Percentiles rank a stretch among this genome's conserved stretches.
These are phyloP conservation scores for Conringia planisiliqua DNA, from an alignment of 345 rosid genomes.

Conservation along the genomic window DNA sequence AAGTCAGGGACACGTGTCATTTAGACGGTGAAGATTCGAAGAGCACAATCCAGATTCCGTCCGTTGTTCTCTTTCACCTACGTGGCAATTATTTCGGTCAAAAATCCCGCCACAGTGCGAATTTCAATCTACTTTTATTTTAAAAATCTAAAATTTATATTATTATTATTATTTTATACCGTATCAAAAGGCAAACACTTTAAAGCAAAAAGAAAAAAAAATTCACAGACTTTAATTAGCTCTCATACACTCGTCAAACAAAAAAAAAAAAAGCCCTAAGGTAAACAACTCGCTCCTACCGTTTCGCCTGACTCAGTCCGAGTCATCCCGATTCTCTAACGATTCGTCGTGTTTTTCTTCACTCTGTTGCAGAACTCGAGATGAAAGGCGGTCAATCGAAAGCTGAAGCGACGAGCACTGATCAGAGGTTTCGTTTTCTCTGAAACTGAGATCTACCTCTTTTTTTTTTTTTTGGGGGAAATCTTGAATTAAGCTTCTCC, in stretches of 20 bases:
- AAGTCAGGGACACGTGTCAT: not conserved
- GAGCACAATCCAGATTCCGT: constrained; percentile 5
- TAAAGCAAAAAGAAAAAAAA: not conserved
- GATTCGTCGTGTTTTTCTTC: constrained; percentile 18
- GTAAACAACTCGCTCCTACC: constrained; percentile 26
- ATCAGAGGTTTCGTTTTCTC: constrained; percentile 33
- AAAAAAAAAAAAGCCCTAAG: not conserved
- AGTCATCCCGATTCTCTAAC: constrained; percentile 19
- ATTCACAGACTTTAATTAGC: not conserved
- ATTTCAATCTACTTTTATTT: constrained; percentile 13
- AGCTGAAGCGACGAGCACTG: constrained; percentile 41
- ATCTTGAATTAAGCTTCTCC: not conserved
- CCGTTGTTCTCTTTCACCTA: not conserved
- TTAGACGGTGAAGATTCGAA: constrained; percentile 1
- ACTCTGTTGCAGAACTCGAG: constrained; percentile 39
- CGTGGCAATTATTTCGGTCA: constrained; percentile 11
- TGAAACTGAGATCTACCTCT: constrained; percentile 19
- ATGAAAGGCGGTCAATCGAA: constrained; percentile 75
- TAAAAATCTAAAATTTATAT: not conserved
- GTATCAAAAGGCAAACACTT: not conserved
- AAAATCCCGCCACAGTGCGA: constrained; percentile 27
- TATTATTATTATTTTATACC: not conserved
- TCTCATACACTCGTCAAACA: constrained; percentile 16
- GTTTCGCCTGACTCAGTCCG: constrained; percentile 27
- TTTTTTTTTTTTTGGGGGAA: too few relatives aligned